Conservation (phyloP, 2,329 filamentous ascomycete species). For the Diplodia seriata region DNA sequence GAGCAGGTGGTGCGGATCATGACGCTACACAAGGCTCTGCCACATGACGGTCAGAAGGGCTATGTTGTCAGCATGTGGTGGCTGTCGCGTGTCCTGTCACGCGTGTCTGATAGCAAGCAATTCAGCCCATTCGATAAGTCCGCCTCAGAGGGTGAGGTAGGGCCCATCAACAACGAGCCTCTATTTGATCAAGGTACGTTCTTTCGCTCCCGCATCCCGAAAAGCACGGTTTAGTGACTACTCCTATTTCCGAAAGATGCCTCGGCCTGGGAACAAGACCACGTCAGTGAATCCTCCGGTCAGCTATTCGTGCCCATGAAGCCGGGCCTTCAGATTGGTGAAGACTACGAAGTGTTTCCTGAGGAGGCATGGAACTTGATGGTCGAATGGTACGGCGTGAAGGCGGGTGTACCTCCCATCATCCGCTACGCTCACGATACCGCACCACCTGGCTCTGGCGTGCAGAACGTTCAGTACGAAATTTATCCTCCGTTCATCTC, state of each 20-base stretch:
- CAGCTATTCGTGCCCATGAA: slow-evolving; percentile 73
- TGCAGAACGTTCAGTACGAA: slow-evolving; percentile 79
- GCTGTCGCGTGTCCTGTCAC: slow-evolving; percentile 74
- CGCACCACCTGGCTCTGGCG: slow-evolving; percentile 57
- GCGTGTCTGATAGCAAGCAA: slow-evolving; percentile 60
- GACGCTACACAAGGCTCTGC: slow-evolving; percentile 61
- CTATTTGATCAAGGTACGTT: slow-evolving; percentile 38
- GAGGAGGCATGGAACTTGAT: slow-evolving; percentile 82
- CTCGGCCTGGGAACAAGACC: slow-evolving; percentile 29
- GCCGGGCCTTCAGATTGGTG: slow-evolving; percentile 66
- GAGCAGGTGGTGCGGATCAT: slow-evolving; percentile 78
- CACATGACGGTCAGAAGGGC: slow-evolving; percentile 75
- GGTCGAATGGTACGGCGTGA: slow-evolving; percentile 80
- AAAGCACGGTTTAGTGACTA: background rate
- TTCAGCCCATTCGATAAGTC: slow-evolving; percentile 63
- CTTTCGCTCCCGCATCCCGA: background rate
- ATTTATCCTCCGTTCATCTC: slow-evolving; percentile 84
- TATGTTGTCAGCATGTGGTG: slow-evolving; percentile 82
- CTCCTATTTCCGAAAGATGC: slow-evolving; percentile 5
- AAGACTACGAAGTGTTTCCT: slow-evolving; percentile 79
- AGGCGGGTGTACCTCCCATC: slow-evolving; percentile 73
- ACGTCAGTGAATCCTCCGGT: slow-evolving; percentile 50
- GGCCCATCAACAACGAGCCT: slow-evolving; percentile 76
- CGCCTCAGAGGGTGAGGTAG: slow-evolving; percentile 69
- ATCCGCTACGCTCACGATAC: slow-evolving; percentile 80